Conservation (phyloP, 257 asterid species). For the Verbascum thapsus region DNA sequence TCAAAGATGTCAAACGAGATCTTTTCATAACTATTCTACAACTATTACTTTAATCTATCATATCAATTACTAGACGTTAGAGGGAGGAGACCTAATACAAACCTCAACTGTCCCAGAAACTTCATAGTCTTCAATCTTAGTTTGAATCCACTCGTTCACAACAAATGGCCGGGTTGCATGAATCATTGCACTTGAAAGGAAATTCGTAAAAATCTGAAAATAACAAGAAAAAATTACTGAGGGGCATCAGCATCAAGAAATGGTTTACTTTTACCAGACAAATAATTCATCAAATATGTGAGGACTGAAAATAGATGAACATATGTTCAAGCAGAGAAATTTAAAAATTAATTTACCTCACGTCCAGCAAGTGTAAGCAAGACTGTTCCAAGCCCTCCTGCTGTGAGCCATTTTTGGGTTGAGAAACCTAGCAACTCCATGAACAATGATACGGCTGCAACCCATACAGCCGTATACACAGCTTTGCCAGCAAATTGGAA, state of each 20-base stretch:
- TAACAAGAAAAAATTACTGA: slow-evolving; percentile 14
- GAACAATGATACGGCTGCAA: slow-evolving; percentile 89
- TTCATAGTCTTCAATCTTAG: slow-evolving; percentile 94
- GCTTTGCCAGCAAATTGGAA: slow-evolving; percentile 96
- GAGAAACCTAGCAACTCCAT: slow-evolving; percentile 99
- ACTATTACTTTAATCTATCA: slow-evolving; percentile 22
- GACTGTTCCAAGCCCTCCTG: slow-evolving; percentile 99
- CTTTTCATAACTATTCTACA: not conserved
- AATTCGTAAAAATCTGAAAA: slow-evolving; percentile 91
- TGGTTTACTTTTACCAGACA: slow-evolving; percentile 18
- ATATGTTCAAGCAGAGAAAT: slow-evolving; percentile 20
- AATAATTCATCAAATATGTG: slow-evolving; percentile 2
- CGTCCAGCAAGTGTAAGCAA: slow-evolving; percentile 99
- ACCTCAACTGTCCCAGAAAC: slow-evolving; percentile 99
- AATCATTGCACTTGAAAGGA: slow-evolving; percentile 96
- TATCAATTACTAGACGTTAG: slow-evolving; percentile 13
- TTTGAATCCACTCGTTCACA: slow-evolving; percentile 94
- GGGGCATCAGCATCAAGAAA: slow-evolving; percentile 20
- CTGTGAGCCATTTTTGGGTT: slow-evolving; percentile 96
- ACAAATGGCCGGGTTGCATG: slow-evolving; percentile 93
- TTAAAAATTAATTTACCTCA: slow-evolving; percentile 50
- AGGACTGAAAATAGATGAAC: slow-evolving; percentile 7
- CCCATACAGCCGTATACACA: slow-evolving; percentile 92
- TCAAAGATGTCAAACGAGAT: slow-evolving; percentile 14
- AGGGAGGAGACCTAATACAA: slow-evolving; percentile 24